Conservation (phyloP, 768 basidiomycete species). For the Chalciporus chontae region DNA sequence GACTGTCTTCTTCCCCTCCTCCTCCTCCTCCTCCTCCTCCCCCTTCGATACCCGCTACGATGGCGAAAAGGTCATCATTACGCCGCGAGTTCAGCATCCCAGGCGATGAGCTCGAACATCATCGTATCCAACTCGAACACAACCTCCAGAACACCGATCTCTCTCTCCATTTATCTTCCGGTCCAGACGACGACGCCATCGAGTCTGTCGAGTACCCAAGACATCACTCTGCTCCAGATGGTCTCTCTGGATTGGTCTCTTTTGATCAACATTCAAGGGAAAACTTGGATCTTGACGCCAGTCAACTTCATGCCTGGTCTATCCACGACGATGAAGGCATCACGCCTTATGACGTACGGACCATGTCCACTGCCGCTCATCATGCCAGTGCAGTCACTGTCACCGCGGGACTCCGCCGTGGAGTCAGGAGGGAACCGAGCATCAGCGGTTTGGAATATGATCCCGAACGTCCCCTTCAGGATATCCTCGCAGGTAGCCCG, state of each 20-base stretch:
- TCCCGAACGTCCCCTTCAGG: constrained; percentile 73
- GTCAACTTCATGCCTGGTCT: constrained; percentile 53
- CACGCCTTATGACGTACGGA: constrained; percentile 63
- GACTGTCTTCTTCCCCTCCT: background rate
- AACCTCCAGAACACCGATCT: constrained; percentile 72
- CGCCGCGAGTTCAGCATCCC: constrained; percentile 51
- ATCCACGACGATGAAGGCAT: constrained; percentile 66
- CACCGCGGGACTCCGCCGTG: constrained; percentile 68
- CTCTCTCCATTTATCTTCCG: constrained; percentile 66
- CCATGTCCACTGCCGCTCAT: constrained; percentile 81
- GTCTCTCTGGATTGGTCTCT: constrained; percentile 56
- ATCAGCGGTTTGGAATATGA: constrained; percentile 82
- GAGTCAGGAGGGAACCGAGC: constrained; percentile 49
- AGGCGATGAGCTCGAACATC: constrained; percentile 71
- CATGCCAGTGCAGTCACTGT: constrained; percentile 88
- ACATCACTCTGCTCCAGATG: constrained; percentile 57
- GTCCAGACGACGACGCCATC: constrained; percentile 40
- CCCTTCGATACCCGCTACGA: constrained; percentile 16
- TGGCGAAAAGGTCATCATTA: constrained; percentile 25
- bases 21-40: constrained; percentile 11
- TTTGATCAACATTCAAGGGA: constrained; percentile 57
- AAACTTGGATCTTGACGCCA: constrained; percentile 52
- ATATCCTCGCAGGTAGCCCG: constrained; percentile 63
- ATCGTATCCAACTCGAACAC: constrained; percentile 75
- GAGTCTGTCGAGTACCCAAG: constrained; percentile 68